Conservation (phyloP, 140 eudicot species). For the Cichorium intybus region DNA sequence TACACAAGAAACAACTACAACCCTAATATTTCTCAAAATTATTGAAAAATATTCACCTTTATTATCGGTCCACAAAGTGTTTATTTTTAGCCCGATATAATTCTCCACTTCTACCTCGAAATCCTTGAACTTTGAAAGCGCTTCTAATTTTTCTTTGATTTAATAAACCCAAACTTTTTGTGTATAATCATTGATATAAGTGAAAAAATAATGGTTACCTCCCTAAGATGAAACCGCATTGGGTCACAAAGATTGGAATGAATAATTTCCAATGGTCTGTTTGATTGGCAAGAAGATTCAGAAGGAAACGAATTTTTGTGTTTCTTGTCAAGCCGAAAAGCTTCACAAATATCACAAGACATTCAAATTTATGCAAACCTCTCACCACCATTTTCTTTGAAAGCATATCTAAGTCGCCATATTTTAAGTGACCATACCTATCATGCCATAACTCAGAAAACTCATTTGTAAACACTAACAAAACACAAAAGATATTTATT, state of each 20-base stretch:
- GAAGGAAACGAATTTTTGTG: background rate
- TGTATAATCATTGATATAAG: background rate
- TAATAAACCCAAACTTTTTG: background rate
- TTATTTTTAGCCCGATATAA: background rate
- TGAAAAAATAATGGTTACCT: background rate
- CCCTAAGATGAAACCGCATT: background rate
- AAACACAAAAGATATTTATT: background rate
- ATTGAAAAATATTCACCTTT: no score
- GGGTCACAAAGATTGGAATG: background rate
- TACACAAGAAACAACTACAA: no score
- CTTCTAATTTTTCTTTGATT: background rate
- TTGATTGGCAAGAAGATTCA: background rate
- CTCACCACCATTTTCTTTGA: background rate
- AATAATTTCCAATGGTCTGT: background rate
- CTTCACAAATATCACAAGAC: background rate
- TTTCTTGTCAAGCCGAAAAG: conserved; percentile 7
- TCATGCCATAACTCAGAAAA: conserved; percentile 12
- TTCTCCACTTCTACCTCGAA: background rate
- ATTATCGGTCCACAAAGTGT: no score
- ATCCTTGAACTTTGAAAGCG: background rate
- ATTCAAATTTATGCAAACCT: background rate
- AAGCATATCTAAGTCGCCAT: background rate
- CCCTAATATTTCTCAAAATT: no score
- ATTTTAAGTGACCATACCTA: background rate
- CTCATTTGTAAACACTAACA: background rate